Conservation (phyloP, 306 rosid genomes). For the Gastrolobium bilobum region DNA sequence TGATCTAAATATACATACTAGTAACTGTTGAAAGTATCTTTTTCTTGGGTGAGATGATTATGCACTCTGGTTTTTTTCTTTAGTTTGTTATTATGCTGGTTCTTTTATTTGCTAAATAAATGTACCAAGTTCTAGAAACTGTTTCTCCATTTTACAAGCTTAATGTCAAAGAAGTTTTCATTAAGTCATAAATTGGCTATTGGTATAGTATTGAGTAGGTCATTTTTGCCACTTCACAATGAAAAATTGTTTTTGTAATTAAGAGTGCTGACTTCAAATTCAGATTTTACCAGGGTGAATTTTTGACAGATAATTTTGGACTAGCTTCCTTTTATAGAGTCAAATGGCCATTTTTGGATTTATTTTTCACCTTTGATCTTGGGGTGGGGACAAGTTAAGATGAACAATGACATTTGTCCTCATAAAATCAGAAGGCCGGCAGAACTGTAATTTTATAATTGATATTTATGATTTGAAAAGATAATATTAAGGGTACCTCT, state of each 20-base stretch:
- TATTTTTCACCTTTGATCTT: neutral
- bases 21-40: neutral
- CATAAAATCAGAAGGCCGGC: neutral
- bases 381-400: neutral
- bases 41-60: neutral
- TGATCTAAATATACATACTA: conserved; percentile 9
- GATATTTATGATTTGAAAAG: neutral
- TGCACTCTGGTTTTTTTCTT: neutral
- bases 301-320: neutral
- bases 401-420: neutral
- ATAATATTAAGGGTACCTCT: neutral
- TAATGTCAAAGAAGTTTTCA: neutral
- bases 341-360: neutral
- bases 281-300: neutral
- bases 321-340: neutral
- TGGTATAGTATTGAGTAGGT: no score
- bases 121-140: neutral
- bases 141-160: neutral
- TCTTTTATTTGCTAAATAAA: neutral
- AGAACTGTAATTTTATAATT: neutral
- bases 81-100: no score
- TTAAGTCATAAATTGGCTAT: neutral
- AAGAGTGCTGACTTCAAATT: neutral
- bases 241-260: no score
- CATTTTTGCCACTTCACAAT: neutral